Percentiles rank a stretch among this genome's conserved stretches.
phyloP scores from a whole-genome alignment of 805 yeast species.

The Priceomyces carsonii region DNA sequence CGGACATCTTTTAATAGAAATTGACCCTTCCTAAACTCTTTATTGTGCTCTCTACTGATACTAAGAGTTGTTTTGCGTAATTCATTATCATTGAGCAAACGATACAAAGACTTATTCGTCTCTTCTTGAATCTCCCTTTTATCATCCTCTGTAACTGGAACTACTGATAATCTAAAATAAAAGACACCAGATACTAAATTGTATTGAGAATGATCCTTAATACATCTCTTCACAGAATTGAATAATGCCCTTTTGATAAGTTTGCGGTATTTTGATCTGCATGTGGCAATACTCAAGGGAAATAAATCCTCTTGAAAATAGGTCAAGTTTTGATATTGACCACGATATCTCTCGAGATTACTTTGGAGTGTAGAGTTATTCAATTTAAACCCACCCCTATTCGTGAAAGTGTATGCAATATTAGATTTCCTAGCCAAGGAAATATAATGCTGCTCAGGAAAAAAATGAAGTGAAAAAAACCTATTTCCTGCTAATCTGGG shows the following conservation, averaged over 20 bases:
- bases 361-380: constrained; percentile 26
- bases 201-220: constrained; percentile 6
- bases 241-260: constrained; percentile 17
- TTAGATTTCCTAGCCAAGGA: constrained; percentile 36
- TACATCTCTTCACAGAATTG: constrained; percentile 12
- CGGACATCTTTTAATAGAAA: constrained; percentile 4
- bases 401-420: constrained; percentile 35
- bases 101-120: constrained; percentile 12
- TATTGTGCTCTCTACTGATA: constrained; percentile 6
- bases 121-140: constrained; percentile 7
- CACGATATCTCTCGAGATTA: constrained; percentile 24
- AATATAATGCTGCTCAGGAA: constrained; percentile 29
- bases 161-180: constrained; percentile 16
- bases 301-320: constrained; percentile 24
- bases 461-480: constrained; percentile 27
- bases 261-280: constrained; percentile 27
- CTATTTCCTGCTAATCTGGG: constrained; percentile 18
- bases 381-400: constrained; percentile 25
- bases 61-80: constrained; percentile 3
- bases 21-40: constrained; percentile 3
- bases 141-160: constrained; percentile 23
- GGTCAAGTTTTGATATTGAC: constrained; percentile 20
- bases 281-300: constrained; percentile 37
- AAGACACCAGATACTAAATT: constrained; percentile 25
- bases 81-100: constrained; percentile 5